Evolutionary conservation across 2,329 filamentous ascomycete genomes (phyloP).

Genomic region (Emmonsiellopsis sp.): DNA sequence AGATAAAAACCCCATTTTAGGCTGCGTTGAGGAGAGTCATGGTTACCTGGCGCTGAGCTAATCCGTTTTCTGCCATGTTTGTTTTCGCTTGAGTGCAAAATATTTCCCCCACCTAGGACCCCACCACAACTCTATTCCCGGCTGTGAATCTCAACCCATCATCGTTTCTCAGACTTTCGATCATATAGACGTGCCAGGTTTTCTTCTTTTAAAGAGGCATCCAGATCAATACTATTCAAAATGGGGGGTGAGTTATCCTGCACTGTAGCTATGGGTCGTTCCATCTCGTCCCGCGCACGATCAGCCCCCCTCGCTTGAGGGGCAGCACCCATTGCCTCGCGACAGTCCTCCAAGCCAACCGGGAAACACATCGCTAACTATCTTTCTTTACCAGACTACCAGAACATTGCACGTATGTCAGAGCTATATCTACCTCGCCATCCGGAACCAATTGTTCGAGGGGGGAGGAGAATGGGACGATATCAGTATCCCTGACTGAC

Average conservation of each 20-base stretch:
- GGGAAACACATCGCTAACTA: neutral
- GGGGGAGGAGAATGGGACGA: neutral
- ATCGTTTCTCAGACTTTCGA: constrained; percentile 1
- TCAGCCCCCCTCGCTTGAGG: neutral
- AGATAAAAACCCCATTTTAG: neutral
- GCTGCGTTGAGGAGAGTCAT: neutral
- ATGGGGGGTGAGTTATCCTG: constrained; percentile 8
- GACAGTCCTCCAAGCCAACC: neutral
- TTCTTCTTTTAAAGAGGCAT: neutral
- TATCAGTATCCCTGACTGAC: constrained; percentile 18
- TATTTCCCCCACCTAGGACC: constrained; percentile 9
- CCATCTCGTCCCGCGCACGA: too few relatives aligned
- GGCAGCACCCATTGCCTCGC: neutral
- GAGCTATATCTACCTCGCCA: neutral
- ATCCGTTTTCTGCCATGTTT: constrained; percentile 1
- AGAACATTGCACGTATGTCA: constrained; percentile 31
- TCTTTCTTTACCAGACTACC: constrained; percentile 25
- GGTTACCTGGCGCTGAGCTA: neutral
- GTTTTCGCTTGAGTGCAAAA: constrained; percentile 4
- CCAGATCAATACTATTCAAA: constrained; percentile 3
- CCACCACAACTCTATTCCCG: constrained; percentile 7
- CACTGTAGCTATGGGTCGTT: neutral
- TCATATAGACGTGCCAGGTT: constrained; percentile 1
- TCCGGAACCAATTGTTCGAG: neutral
- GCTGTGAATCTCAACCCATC: constrained; percentile 1